A percentile compares a stretch with the other conserved stretches of the same genome.
phyloP scores from a whole-genome alignment of 2,329 filamentous ascomycete species.

The Aspergillus ustus region DNA sequence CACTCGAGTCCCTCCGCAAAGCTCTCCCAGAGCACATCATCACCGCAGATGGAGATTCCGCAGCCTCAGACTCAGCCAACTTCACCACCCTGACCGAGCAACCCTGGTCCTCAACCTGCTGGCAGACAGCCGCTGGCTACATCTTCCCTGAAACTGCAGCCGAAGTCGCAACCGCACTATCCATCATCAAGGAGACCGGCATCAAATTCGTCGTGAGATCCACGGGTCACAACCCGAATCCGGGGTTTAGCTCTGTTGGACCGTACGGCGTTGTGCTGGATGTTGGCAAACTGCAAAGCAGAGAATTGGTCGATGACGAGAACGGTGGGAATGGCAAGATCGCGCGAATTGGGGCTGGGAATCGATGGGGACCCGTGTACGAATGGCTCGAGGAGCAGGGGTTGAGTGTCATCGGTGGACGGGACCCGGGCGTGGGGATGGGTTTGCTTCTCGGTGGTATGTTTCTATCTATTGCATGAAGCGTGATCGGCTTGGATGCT shows the following conservation, averaged over 20 bases:
- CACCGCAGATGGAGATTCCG: too few species aligned
- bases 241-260: background rate
- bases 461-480: background rate
- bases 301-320: background rate
- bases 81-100: too few species aligned
- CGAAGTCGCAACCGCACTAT: background rate
- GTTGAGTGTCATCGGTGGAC: background rate
- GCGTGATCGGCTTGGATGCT: too few species aligned
- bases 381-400: background rate
- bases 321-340: background rate
- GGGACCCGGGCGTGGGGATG: background rate
- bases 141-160: background rate
- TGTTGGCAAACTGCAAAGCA: background rate
- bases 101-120: background rate
- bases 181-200: background rate
- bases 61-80: too few species aligned
- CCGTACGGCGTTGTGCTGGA: background rate
- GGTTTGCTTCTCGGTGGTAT: background rate
- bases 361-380: background rate
- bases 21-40: too few species aligned
- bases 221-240: background rate
- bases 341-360: background rate
- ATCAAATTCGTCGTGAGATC: background rate
- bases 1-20: too few species aligned
- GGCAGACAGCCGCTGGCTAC: background rate